Percentiles rank a stretch among this genome's conserved stretches.
Evolutionary conservation across 2,329 filamentous ascomycete species (phyloP).

Genomic region (Curvularia eragrostidis): DNA sequence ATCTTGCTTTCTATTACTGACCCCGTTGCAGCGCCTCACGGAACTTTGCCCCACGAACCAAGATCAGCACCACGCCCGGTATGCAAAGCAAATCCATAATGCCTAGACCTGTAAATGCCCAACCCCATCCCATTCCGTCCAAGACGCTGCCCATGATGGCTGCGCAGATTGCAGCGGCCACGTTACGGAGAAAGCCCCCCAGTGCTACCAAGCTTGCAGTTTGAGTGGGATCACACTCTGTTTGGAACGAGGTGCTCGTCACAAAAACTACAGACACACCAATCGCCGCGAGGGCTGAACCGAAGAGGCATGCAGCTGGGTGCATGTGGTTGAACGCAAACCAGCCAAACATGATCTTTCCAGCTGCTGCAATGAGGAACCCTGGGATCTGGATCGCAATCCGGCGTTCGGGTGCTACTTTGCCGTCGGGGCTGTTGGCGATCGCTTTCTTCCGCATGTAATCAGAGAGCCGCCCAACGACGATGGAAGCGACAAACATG

Average conservation of each 20-base stretch:
- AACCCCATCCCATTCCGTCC: constrained; percentile 48
- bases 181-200: constrained; percentile 51
- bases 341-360: constrained; percentile 54
- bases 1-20: constrained; percentile 12
- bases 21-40: constrained; percentile 28
- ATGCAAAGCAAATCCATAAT: constrained; percentile 42
- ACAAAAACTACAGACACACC: constrained; percentile 52
- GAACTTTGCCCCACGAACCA: constrained; percentile 31
- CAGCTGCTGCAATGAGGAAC: constrained; percentile 48
- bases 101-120: constrained; percentile 52
- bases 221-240: constrained; percentile 50
- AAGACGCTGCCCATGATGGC: constrained; percentile 47
- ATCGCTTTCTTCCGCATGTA: constrained; percentile 40
- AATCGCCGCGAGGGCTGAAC: constrained; percentile 47
- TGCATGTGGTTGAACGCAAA: constrained; percentile 40
- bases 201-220: constrained; percentile 53
- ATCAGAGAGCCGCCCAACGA: constrained; percentile 51
- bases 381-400: constrained; percentile 52
- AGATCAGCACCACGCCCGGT: constrained; percentile 31
- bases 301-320: constrained; percentile 26
- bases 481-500: constrained; percentile 47
- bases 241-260: constrained; percentile 52
- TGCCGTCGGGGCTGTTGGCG: constrained; percentile 30
- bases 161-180: constrained; percentile 50
- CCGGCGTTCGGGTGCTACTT: constrained; percentile 50